A percentile compares a stretch with the other conserved stretches of the same genome.
phyloP scores from a whole-genome alignment of 129 eudicot genomes.

The Dittrichia graveolens region DNA sequence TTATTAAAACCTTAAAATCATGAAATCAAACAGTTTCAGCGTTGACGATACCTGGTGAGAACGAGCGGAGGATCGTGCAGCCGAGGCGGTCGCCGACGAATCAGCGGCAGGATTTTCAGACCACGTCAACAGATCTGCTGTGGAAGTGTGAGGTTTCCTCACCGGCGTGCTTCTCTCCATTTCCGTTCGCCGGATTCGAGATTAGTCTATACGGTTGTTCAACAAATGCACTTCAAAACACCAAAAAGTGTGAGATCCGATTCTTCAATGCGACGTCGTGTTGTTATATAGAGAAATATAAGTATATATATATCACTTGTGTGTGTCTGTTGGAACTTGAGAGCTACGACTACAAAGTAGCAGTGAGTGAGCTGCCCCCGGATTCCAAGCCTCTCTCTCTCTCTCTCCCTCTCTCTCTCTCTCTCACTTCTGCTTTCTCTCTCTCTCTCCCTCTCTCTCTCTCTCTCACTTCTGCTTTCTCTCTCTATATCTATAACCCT shows the following conservation, averaged over 20 bases:
- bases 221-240: constrained; percentile 17
- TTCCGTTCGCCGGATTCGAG: constrained; percentile 17
- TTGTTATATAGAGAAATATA: constrained; percentile 1
- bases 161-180: constrained; percentile 83
- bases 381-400: neutral
- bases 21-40: neutral
- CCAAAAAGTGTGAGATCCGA: constrained; percentile 30
- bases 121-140: constrained; percentile 98
- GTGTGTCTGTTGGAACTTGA: constrained; percentile 34
- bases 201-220: constrained; percentile 18
- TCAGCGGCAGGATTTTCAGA: constrained; percentile 71
- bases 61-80: constrained; percentile 57
- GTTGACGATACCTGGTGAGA: constrained; percentile 55
- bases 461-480: constrained; percentile 13
- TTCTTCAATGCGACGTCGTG: constrained; percentile 33
- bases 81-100: constrained; percentile 44
- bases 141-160: constrained; percentile 88
- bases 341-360: constrained; percentile 38
- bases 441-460: constrained; percentile 35
- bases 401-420: constrained; percentile 14
- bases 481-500: constrained; percentile 26
- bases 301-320: constrained; percentile 2
- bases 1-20: neutral
- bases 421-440: neutral
- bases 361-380: constrained; percentile 28